Conservation (phyloP, 169 alveolate genomes). For the Theileria parva region DNA sequence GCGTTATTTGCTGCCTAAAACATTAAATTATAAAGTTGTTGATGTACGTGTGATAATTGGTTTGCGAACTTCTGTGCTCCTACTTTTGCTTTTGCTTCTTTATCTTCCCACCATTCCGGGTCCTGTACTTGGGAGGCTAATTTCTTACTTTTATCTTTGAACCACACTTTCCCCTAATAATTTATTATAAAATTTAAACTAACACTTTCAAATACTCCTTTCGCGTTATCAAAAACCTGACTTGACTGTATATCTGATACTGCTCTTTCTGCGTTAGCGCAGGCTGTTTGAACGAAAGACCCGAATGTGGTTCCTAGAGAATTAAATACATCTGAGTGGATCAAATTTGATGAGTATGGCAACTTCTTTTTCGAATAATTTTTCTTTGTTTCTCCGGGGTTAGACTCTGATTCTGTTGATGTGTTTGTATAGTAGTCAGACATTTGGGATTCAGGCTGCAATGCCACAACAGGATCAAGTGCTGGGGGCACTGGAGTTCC, state of each 20-base stretch:
- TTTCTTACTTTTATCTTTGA: constrained; percentile 49
- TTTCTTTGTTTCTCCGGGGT: not conserved
- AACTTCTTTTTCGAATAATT: not conserved
- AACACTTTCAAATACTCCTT: constrained; percentile 47
- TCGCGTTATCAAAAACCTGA: constrained; percentile 56
- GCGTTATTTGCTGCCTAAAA: constrained; percentile 56
- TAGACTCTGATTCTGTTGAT: constrained; percentile 5
- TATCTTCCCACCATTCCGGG: constrained; percentile 67
- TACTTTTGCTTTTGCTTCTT: constrained; percentile 45
- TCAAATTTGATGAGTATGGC: constrained; percentile 17
- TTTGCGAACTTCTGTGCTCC: constrained; percentile 58
- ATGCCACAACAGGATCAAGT: constrained; percentile 46
- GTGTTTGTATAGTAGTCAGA: constrained; percentile 3
- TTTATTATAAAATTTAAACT: not conserved
- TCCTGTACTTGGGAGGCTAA: constrained; percentile 57
- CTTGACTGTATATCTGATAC: constrained; percentile 44
- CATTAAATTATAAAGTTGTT: not conserved
- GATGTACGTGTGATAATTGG: constrained; percentile 41
- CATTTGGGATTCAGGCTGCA: constrained; percentile 42
- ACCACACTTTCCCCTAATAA: constrained; percentile 42
- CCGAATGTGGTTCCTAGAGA: constrained; percentile 39
- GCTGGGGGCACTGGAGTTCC: constrained; percentile 58
- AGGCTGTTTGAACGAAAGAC: constrained; percentile 50
- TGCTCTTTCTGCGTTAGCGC: constrained; percentile 48
- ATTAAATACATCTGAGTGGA: constrained; percentile 47